phyloP scores from a whole-genome alignment of 2,329 filamentous ascomycete genomes.

The Apiospora malaysiana region DNA sequence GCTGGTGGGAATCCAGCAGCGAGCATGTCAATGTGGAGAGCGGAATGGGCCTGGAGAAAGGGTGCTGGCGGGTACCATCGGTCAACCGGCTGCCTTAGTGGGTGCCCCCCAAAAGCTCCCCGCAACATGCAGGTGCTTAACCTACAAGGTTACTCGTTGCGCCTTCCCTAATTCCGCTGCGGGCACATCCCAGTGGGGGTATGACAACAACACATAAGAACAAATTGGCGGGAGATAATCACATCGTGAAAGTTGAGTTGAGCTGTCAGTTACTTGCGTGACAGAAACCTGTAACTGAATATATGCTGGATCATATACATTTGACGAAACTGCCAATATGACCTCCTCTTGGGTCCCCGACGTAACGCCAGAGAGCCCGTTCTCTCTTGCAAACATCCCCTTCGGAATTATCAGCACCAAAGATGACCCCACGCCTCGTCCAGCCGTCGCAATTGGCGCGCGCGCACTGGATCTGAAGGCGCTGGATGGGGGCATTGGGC shows the following conservation, averaged over 20 bases:
- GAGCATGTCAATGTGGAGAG: not conserved
- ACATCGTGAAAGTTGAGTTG: not conserved
- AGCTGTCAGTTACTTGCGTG: not conserved
- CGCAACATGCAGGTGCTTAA: slow-evolving; percentile 6
- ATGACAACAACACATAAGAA: not conserved
- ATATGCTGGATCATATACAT: not conserved
- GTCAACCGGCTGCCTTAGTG: not conserved
- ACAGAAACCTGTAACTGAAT: not conserved
- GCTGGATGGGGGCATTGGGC: slow-evolving; percentile 30
- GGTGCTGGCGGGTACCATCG: not conserved
- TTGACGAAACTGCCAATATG: not conserved
- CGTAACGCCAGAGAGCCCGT: slow-evolving; percentile 46
- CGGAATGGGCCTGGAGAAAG: not conserved
- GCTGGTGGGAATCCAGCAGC: not conserved
- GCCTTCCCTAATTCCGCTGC: not conserved
- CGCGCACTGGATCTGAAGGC: slow-evolving; percentile 72
- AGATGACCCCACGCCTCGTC: slow-evolving; percentile 60
- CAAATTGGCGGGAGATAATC: not conserved
- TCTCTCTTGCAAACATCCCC: slow-evolving; percentile 81
- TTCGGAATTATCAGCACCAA: slow-evolving; percentile 80
- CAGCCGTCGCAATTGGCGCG: slow-evolving; percentile 75
- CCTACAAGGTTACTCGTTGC: not conserved
- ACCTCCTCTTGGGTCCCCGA: slow-evolving; percentile 17
- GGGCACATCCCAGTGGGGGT: not conserved
- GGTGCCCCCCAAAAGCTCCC: not conserved